phyloP scores from a whole-genome alignment of 768 basidiomycete genomes.

The Boletellus sp. region DNA sequence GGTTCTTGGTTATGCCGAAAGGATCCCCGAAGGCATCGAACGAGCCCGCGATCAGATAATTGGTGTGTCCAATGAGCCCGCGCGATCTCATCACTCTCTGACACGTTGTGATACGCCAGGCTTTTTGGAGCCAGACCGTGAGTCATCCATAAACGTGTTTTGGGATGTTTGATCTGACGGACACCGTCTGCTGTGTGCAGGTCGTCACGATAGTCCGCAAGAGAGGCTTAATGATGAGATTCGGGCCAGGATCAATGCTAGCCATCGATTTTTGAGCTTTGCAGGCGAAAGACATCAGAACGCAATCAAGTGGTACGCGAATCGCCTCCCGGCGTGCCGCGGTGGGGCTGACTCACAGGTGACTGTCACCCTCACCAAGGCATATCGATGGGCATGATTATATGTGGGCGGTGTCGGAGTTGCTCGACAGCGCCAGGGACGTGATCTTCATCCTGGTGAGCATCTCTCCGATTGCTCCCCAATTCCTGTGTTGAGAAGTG shows the following conservation, averaged over 20 bases:
- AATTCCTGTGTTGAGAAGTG: slow-evolving; percentile 1
- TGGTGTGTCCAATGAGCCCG: slow-evolving; percentile 23
- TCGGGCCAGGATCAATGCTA: slow-evolving; percentile 67
- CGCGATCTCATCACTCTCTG: background rate
- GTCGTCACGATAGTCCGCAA: slow-evolving; percentile 72
- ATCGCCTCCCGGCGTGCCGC: background rate
- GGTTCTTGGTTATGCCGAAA: slow-evolving; percentile 33
- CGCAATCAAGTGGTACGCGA: slow-evolving; percentile 72
- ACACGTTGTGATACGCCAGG: slow-evolving; percentile 21
- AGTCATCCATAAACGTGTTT: slow-evolving; percentile 5
- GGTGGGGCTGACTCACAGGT: background rate
- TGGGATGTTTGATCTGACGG: background rate
- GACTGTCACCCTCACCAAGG: slow-evolving; percentile 33
- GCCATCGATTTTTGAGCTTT: slow-evolving; percentile 86
- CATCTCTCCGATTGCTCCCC: background rate
- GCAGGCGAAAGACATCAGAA: slow-evolving; percentile 68
- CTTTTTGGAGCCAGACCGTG: slow-evolving; percentile 33
- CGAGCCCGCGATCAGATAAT: slow-evolving; percentile 35
- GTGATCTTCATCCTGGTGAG: slow-evolving; percentile 82
- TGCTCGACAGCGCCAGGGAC: slow-evolving; percentile 79
- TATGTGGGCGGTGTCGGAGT: slow-evolving; percentile 90
- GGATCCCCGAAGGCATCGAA: slow-evolving; percentile 37
- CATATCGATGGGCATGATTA: slow-evolving; percentile 96
- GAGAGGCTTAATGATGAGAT: slow-evolving; percentile 71
- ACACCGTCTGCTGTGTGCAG: slow-evolving; percentile 12